These are phyloP conservation scores for Volvox reticuliferus DNA, from an alignment of 139 green algal species.

Conservation along the genomic window DNA sequence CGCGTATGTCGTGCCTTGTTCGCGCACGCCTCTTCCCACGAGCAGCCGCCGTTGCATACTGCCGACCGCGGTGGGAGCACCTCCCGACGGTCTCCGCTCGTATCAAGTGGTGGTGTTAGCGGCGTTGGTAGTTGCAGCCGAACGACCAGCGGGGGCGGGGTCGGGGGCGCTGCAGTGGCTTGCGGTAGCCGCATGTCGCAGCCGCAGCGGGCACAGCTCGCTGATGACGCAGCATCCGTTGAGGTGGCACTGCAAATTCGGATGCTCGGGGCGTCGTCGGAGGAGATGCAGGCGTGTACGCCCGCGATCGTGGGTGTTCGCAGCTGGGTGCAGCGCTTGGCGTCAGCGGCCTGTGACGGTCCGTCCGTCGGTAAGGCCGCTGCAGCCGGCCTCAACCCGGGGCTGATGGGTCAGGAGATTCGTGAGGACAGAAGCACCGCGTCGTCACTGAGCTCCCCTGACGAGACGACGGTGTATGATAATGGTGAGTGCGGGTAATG, in stretches of 20 bases:
- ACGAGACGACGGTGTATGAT: not conserved
- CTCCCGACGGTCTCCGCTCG: not conserved
- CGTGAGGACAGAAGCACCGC: not conserved
- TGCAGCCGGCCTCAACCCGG: not conserved
- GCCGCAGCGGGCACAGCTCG: not conserved
- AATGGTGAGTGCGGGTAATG: not conserved
- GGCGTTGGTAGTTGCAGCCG: not conserved
- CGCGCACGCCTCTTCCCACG: not conserved
- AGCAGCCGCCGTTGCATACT: too few species aligned
- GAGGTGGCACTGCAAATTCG: not conserved
- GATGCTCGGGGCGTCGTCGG: not conserved
- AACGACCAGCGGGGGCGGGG: not conserved
- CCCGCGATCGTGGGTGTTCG: not conserved
- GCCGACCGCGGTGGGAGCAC: not conserved
- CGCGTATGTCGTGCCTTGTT: not conserved
- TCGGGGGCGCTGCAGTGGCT: not conserved
- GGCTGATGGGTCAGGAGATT: not conserved
- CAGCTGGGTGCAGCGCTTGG: conserved; percentile 2
- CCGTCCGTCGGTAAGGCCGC: too few species aligned
- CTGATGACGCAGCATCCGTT: not conserved
- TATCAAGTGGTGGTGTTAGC: not conserved
- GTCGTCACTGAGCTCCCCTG: not conserved
- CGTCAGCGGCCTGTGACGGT: not conserved
- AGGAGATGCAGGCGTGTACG: not conserved
- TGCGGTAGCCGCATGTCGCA: not conserved